Percentiles rank a stretch among this genome's conserved stretches.
phyloP scores from a whole-genome alignment of 768 basidiomycete species.

The Tulasnella sp. region DNA sequence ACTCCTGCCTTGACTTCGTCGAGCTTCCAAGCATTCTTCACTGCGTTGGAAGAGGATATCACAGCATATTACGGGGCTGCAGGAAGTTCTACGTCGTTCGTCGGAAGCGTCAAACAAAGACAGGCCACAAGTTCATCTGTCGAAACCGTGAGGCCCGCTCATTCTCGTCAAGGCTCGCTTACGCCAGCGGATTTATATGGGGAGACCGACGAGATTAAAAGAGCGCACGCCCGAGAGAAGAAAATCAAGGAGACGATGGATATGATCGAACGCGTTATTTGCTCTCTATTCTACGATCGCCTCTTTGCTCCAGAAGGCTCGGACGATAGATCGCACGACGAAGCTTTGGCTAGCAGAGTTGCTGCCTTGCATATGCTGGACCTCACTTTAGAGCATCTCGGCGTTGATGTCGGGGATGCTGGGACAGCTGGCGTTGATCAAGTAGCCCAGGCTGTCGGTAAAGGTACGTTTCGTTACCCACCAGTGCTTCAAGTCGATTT shows the following conservation, averaged over 20 bases:
- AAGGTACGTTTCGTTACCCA: slow-evolving; percentile 39
- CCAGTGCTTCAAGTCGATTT: background rate
- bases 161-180: background rate
- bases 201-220: slow-evolving; percentile 20
- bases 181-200: slow-evolving; percentile 3
- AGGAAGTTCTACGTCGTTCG: slow-evolving; percentile 25
- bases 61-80: slow-evolving; percentile 26
- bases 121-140: background rate
- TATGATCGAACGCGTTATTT: slow-evolving; percentile 58
- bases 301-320: slow-evolving; percentile 64
- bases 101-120: background rate
- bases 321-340: slow-evolving; percentile 81
- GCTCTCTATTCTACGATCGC: slow-evolving; percentile 77
- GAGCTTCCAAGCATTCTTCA: slow-evolving; percentile 64
- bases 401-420: slow-evolving; percentile 53
- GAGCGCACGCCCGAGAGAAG: slow-evolving; percentile 22
- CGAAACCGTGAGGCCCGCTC: background rate
- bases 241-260: slow-evolving; percentile 51
- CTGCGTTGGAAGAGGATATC: slow-evolving; percentile 52
- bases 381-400: slow-evolving; percentile 77
- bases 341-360: slow-evolving; percentile 76
- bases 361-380: slow-evolving; percentile 89
- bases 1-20: slow-evolving; percentile 30
- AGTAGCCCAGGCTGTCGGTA: slow-evolving; percentile 63
- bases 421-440: slow-evolving; percentile 33